Conservation (phyloP, 768 basidiomycete species). For the Amanita molliuscula region DNA sequence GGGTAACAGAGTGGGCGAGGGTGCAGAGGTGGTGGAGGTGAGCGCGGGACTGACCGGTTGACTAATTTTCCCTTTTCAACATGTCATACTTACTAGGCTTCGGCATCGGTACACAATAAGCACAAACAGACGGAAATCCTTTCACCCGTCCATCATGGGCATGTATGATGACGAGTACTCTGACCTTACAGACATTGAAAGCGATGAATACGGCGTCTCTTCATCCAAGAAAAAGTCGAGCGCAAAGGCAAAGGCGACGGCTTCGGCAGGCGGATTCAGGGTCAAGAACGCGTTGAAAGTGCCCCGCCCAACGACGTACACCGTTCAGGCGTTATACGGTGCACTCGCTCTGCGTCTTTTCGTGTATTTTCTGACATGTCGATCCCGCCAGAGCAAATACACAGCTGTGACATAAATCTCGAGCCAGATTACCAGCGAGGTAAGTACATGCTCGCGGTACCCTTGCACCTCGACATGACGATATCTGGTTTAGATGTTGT, state of each 20-base stretch:
- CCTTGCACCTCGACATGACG: background rate
- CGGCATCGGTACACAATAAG: too few relatives aligned
- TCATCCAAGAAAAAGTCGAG: slow-evolving; percentile 1
- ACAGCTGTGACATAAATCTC: slow-evolving; percentile 52
- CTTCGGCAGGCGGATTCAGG: slow-evolving; percentile 14
- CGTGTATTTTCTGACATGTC: background rate
- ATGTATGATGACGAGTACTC: slow-evolving; percentile 20
- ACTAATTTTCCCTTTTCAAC: too few relatives aligned
- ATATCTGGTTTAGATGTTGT: slow-evolving; percentile 45
- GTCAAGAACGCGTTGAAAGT: slow-evolving; percentile 39
- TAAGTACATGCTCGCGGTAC: slow-evolving; percentile 10
- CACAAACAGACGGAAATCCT: too few relatives aligned
- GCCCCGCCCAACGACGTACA: slow-evolving; percentile 53
- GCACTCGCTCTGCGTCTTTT: slow-evolving; percentile 9
- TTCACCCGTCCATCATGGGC: background rate
- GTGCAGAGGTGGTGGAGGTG: too few relatives aligned
- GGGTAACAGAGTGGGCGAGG: too few relatives aligned
- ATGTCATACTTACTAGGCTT: too few relatives aligned
- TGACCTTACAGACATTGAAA: slow-evolving; percentile 22
- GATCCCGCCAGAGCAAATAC: slow-evolving; percentile 46
- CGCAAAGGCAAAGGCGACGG: slow-evolving; percentile 9
- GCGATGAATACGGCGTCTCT: slow-evolving; percentile 11
- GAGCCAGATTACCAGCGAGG: slow-evolving; percentile 77
- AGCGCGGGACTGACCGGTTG: too few relatives aligned
- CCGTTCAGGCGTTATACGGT: slow-evolving; percentile 53